Evolutionary conservation across 768 basidiomycete genomes (phyloP), one percentile per base, ranked within the genome.

Genomic region (Termitomyces sp.): DNA sequence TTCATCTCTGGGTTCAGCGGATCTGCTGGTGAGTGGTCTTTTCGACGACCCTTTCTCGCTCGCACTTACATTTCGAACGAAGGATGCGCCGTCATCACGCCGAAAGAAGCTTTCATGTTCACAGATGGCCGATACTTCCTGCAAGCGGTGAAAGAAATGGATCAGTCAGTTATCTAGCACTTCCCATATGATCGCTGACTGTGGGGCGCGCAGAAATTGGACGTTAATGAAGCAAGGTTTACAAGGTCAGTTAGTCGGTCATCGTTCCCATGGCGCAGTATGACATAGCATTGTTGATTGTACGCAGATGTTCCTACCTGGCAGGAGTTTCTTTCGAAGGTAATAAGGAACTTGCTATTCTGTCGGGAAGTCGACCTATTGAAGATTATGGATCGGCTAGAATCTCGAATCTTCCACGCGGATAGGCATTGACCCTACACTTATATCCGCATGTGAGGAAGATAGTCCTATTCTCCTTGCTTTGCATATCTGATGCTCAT

Each of bases 111-210:
- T 0, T 85, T 79, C 61, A 78, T 97, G 51, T 98, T 96, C 75
- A 98, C 96, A 2, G 96, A 99, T 75, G 97, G 96, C 3, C 77
- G 96, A 48, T 99, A 99, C 69, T 97, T 91, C 68, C 75, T 98
- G 35, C 96, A 99, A 73, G 97, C 97, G 0, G 84, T 82, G 61
- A 83, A 94, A 62, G 93, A 99, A 72, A 76, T 99, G 63, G 93
- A 95, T 71, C 61, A 80, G 93, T 91, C 64, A 70, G 85, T 65
- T 6, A 46, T 50, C 5, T 30, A 20, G 41, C 26, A 23, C 35
- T 50, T 44, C 28, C n/a, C 30, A 2, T 14, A n/a, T 51, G 49
- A 52, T 48, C 38, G 8, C 55, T 47, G 18, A 47, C 30, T 28
- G 44, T 26, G 7, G 38, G 5, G 18, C 16, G 51, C 43, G 13